These are phyloP conservation scores for Dactylonectria estremocensis DNA, from an alignment of 2,329 filamentous ascomycete species.

Conservation along the genomic window DNA sequence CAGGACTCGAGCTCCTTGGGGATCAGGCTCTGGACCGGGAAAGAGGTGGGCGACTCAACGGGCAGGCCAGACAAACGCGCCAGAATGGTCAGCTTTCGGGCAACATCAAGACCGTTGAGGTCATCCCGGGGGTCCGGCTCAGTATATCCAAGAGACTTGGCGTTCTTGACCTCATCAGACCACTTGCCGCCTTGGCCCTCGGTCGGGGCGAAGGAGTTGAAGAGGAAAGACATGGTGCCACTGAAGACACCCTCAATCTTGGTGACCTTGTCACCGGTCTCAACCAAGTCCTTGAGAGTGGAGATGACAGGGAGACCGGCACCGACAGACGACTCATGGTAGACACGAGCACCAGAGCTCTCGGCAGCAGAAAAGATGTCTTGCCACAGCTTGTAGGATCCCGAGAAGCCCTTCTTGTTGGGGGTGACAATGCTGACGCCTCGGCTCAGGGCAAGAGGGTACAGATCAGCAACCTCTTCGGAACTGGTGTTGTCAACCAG, in stretches of 20 bases:
- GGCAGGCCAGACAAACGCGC: conserved; percentile 87
- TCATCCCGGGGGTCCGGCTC: conserved; percentile 91
- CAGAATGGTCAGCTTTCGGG: conserved; percentile 95
- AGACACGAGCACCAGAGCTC: conserved; percentile 83
- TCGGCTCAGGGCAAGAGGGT: conserved; percentile 84
- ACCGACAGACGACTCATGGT: conserved; percentile 95
- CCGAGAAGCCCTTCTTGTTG: conserved; percentile 98
- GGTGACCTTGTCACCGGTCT: conserved; percentile 91
- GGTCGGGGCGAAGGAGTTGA: conserved; percentile 95
- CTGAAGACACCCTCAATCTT: conserved; percentile 98
- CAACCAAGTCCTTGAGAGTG: conserved; percentile 92
- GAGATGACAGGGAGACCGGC: conserved; percentile 95
- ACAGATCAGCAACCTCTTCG: conserved; percentile 85
- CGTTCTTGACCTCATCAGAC: conserved; percentile 92
- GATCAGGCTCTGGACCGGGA: conserved; percentile 95
- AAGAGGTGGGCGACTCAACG: conserved; percentile 86
- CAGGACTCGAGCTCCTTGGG: conserved; percentile 87
- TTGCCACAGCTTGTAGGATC: conserved; percentile 85
- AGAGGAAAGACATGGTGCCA: conserved; percentile 97
- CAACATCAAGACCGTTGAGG: conserved; percentile 90
- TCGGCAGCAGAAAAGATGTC: conserved; percentile 85
- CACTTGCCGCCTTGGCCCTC: conserved; percentile 83
- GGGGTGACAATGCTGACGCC: conserved; percentile 95
- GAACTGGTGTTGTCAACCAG: conserved; percentile 97
- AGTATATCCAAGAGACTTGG: conserved; percentile 93